Conservation (phyloP, 345 rosid species). For the Kernera saxatilis region DNA sequence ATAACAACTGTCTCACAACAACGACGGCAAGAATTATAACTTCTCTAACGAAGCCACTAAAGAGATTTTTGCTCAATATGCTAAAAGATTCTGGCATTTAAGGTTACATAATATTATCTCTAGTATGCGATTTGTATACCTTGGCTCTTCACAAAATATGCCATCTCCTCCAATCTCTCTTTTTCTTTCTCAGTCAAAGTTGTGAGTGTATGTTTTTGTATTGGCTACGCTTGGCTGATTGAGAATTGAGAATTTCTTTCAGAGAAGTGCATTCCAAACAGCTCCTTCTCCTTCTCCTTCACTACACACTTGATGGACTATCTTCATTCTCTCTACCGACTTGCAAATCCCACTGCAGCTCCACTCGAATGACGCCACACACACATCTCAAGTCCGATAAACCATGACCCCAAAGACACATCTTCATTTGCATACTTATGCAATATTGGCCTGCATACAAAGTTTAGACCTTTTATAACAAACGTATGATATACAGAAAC, state of each 20-base stretch:
- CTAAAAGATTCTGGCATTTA: too few species aligned
- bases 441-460: slow-evolving; percentile 61
- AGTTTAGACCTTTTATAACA: neutral
- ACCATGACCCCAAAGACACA: slow-evolving; percentile 93
- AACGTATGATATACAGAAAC: neutral
- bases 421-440: slow-evolving; percentile 97
- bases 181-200: neutral
- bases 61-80: neutral
- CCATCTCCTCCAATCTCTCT: too few species aligned
- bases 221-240: neutral
- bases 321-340: slow-evolving; percentile 82
- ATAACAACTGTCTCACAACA: neutral
- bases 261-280: slow-evolving; percentile 68
- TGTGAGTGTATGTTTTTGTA: neutral
- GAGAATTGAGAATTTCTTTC: neutral
- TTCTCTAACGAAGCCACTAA: neutral
- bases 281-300: slow-evolving; percentile 91
- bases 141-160: slow-evolving; percentile 18
- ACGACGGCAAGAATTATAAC: neutral
- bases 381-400: slow-evolving; percentile 88
- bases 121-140: slow-evolving; percentile 15
- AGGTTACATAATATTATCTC: too few species aligned
- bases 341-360: slow-evolving; percentile 98
- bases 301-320: slow-evolving; percentile 76
- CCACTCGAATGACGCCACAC: slow-evolving; percentile 95